A percentile compares a stretch with the other conserved stretches of the same genome.
Evolutionary conservation across 2,329 filamentous ascomycete genomes (phyloP).

Genomic region (Trichoderma breve): DNA sequence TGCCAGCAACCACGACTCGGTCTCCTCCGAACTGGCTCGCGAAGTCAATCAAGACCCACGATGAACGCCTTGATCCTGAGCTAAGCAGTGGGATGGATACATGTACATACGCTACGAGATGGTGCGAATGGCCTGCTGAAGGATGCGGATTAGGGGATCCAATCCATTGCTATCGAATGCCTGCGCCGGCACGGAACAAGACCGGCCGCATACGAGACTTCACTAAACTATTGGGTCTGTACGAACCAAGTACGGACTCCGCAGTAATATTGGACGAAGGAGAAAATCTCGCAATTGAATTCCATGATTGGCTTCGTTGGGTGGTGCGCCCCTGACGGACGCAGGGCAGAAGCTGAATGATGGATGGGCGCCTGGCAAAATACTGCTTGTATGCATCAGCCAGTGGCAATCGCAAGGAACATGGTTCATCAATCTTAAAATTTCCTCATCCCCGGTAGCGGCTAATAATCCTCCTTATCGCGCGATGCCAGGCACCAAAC

Average conservation of each 20-base stretch:
- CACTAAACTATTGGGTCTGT: background rate
- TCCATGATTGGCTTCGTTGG: background rate
- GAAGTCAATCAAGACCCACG: background rate
- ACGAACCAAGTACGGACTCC: background rate
- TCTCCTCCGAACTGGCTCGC: background rate
- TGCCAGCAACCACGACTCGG: background rate
- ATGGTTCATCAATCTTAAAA: constrained; percentile 9
- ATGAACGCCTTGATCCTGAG: background rate
- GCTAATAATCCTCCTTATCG: constrained; percentile 15
- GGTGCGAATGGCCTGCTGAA: background rate
- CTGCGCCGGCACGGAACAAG: background rate
- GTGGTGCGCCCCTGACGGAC: constrained; percentile 1
- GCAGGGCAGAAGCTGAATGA: background rate
- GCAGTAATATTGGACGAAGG: background rate
- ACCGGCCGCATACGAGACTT: constrained; percentile 10
- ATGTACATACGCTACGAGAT: background rate
- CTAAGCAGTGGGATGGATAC: background rate
- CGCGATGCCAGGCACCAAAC: constrained; percentile 6
- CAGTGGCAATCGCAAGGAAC: background rate
- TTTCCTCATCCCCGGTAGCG: constrained; percentile 3
- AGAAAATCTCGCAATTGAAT: background rate
- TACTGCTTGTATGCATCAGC: background rate
- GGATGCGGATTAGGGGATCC: background rate
- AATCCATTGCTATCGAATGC: background rate
- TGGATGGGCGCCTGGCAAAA: background rate